These are phyloP conservation scores for Penicillium sp. DNA, from an alignment of 2,329 filamentous ascomycete species.

Conservation along the genomic window DNA sequence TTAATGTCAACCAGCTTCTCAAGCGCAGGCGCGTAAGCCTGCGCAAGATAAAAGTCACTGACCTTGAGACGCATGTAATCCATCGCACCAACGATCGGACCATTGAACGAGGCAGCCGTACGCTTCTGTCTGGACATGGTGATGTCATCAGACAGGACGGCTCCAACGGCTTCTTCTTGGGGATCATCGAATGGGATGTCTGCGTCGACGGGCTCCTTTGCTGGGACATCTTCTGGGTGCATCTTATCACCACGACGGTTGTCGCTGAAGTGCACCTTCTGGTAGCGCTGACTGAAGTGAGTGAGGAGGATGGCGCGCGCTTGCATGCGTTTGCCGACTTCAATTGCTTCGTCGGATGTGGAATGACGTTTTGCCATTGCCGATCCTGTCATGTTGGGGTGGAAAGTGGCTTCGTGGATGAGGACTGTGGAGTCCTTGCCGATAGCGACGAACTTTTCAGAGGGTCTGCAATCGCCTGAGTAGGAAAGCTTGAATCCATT, in stretches of 20 bases:
- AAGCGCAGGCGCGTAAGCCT: constrained; percentile 59
- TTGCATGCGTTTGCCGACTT: constrained; percentile 73
- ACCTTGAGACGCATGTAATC: constrained; percentile 66
- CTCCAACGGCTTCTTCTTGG: constrained; percentile 14
- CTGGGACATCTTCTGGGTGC: constrained; percentile 6
- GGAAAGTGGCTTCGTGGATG: constrained; percentile 95
- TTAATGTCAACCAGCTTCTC: constrained; percentile 52
- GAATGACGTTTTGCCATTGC: constrained; percentile 87
- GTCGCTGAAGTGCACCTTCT: constrained; percentile 64
- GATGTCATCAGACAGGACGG: constrained; percentile 18
- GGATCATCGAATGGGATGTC: constrained; percentile 32
- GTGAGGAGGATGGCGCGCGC: constrained; percentile 82
- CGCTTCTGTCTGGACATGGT: constrained; percentile 3
- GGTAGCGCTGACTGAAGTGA: constrained; percentile 93
- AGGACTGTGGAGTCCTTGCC: constrained; percentile 77
- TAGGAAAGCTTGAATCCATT: constrained; percentile 85
- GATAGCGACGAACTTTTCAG: constrained; percentile 65
- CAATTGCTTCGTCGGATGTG: constrained; percentile 82
- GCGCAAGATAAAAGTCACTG: constrained; percentile 58
- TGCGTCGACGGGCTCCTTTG: constrained; percentile 18
- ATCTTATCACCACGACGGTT: constrained; percentile 16
- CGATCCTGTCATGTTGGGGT: constrained; percentile 76
- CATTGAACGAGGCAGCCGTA: constrained; percentile 18
- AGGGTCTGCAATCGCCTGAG: constrained; percentile 90
- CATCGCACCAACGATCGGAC: constrained; percentile 61